Conservation (phyloP, 306 rosid species). For the Gleditsia sinensis region DNA sequence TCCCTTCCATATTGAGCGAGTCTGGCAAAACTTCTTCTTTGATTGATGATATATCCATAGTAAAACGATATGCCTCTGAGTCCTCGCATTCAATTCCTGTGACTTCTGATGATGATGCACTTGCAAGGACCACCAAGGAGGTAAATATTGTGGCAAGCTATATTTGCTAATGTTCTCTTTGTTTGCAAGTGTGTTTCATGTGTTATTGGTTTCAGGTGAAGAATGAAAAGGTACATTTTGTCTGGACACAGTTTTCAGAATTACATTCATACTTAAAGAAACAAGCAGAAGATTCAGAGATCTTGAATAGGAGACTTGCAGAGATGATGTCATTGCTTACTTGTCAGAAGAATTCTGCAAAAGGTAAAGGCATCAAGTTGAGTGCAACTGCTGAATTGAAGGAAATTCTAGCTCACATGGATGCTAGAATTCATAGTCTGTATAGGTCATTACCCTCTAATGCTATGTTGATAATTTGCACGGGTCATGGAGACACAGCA, state of each 20-base stretch:
- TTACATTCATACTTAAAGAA: constrained; percentile 68
- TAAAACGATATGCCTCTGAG: constrained; percentile 78
- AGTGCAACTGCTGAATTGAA: constrained; percentile 58
- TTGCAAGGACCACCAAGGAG: constrained; percentile 75
- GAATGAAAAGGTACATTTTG: constrained; percentile 80
- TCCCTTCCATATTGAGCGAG: constrained; percentile 72
- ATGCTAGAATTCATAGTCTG: constrained; percentile 63
- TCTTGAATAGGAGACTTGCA: constrained; percentile 70
- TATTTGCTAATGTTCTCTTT: not conserved
- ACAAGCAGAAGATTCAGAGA: constrained; percentile 76
- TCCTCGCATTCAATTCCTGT: constrained; percentile 82
- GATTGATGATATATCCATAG: constrained; percentile 79
- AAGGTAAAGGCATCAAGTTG: constrained; percentile 53
- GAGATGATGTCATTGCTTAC: constrained; percentile 84
- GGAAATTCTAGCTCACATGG: constrained; percentile 73
- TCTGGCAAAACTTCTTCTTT: constrained; percentile 71
- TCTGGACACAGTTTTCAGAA: constrained; percentile 95
- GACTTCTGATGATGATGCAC: constrained; percentile 87
- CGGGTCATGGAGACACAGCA: constrained; percentile 96
- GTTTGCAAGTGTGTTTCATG: constrained; percentile 18
- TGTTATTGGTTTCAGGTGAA: constrained; percentile 63
- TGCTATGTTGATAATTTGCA: constrained; percentile 86
- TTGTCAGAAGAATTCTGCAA: constrained; percentile 50
- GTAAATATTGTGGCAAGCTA: constrained; percentile 42
- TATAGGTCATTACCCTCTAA: constrained; percentile 65